Evolutionary conservation across 75 land plant species (phyloP).

Genomic region (Selaginella moellendorffii): DNA sequence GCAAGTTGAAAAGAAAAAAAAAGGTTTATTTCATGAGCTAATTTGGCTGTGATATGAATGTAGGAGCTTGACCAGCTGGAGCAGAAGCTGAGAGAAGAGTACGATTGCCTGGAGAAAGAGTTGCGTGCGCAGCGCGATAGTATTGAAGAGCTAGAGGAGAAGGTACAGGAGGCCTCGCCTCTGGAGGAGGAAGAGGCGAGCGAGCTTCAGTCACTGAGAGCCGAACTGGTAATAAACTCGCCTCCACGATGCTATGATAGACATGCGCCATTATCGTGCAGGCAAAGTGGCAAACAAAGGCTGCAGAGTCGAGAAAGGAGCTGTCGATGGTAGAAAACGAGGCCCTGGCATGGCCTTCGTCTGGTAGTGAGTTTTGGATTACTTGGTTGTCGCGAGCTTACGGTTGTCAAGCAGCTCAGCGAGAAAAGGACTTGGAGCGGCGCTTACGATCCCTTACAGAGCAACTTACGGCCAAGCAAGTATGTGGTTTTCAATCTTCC

Average conservation of each 20-base stretch:
- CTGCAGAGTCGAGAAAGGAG: constrained; percentile 3
- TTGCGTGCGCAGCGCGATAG: background rate
- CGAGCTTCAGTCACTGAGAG: background rate
- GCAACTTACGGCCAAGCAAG: background rate
- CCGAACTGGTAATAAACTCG: background rate
- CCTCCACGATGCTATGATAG: background rate
- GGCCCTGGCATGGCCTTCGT: background rate
- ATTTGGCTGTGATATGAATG: background rate
- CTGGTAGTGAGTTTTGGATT: background rate
- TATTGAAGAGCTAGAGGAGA: background rate
- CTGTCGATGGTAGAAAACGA: background rate
- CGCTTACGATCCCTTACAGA: constrained; percentile 7
- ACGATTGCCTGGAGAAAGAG: background rate
- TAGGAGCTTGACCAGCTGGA: background rate
- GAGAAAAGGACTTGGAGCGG: constrained; percentile 9
- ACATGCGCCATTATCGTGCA: background rate
- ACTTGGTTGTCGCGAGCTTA: background rate
- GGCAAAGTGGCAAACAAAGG: background rate
- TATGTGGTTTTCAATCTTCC: background rate
- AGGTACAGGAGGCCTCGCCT: background rate
- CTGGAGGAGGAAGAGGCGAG: background rate
- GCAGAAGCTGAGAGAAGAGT: background rate
- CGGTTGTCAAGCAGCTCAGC: background rate
- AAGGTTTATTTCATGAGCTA: too few species aligned
- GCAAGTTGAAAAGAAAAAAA: too few species aligned